Evolutionary conservation across 495 filamentous ascomycete species (phyloP), one percentile per base, ranked within the genome.

Genomic region (Ramalina peruviana): DNA sequence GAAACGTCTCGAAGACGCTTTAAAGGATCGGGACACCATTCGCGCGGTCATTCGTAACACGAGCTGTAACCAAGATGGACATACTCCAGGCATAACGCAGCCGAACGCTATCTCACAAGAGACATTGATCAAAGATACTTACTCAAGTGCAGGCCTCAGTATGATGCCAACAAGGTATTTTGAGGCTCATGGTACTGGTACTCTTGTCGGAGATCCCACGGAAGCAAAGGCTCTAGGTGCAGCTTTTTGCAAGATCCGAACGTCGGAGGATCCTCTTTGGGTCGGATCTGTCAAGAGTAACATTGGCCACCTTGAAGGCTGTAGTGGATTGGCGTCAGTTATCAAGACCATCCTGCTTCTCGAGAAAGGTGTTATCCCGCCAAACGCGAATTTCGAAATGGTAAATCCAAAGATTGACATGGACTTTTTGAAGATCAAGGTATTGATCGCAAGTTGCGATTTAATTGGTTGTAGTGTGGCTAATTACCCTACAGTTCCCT

Each of bases 241-340:
- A 43, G 46, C 21, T 50, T 59, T 52, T 50, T 51, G 13, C 40
- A 53, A n/a, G 56, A 11, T 13, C 2, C 19, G 37, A 16, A 6
- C 21, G 13, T 4, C 44, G 2, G 17, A 16, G 0, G 13, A 37
- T 3, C 56, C 27, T 36, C 67, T 36, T 46, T 54, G 62, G 16
- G 72, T 77, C 6, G 74, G 75, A 0, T 75, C 72, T 0, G 63
- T 80, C 43, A 81, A 82, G 55, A 78, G 73, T 0, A 60, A 79
- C 2, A 69, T 80, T 20, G 76, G 76, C 15, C 76, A 80, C 54
- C 54, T 69, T 1, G 76, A 80, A 51, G 68, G 65, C 16, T 67
- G 65, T 40, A 66, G 65, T 36, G 75, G 76, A 30, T 63, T 80
- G 13, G 66, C 72, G 2, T 71, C 67, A 6, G 52, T 79, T 9